These are phyloP conservation scores for Carex sylvatica DNA, from an alignment of 202 grass and related monocot genomes.

Conservation along the genomic window DNA sequence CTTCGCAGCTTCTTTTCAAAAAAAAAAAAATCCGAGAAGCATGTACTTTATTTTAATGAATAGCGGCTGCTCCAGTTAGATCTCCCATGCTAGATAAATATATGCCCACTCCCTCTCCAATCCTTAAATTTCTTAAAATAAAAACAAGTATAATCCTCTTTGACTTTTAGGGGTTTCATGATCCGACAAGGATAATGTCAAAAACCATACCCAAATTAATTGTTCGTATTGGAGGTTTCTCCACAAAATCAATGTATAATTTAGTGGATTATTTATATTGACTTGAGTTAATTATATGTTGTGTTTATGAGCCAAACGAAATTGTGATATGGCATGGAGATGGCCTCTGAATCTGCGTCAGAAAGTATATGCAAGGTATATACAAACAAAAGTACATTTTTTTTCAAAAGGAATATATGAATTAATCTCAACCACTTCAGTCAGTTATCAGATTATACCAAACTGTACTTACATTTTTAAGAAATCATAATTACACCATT, in stretches of 20 bases:
- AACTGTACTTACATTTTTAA: too few species aligned
- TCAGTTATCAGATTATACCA: too few species aligned
- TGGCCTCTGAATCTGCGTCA: background rate
- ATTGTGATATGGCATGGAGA: background rate
- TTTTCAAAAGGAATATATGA: background rate
- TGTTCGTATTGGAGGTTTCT: background rate
- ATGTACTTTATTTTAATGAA: background rate
- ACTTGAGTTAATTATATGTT: background rate
- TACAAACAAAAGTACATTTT: background rate
- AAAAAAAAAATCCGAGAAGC: too few species aligned
- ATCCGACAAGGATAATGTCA: conserved; percentile 11
- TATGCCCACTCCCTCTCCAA: background rate
- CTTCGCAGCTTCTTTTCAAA: too few species aligned
- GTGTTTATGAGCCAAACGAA: background rate
- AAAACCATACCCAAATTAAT: background rate
- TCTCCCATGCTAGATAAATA: background rate
- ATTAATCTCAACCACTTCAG: background rate
- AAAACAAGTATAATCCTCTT: background rate
- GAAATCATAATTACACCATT: too few species aligned
- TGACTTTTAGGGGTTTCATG: background rate
- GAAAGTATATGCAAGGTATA: background rate
- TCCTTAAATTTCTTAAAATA: background rate
- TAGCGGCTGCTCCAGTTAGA: background rate
- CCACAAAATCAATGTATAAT: background rate
- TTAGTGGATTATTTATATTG: background rate